Evolutionary conservation across 2,329 filamentous ascomycete species (phyloP), one percentile per base, ranked within the genome.

Genomic region (Trichoderma pleuroti): DNA sequence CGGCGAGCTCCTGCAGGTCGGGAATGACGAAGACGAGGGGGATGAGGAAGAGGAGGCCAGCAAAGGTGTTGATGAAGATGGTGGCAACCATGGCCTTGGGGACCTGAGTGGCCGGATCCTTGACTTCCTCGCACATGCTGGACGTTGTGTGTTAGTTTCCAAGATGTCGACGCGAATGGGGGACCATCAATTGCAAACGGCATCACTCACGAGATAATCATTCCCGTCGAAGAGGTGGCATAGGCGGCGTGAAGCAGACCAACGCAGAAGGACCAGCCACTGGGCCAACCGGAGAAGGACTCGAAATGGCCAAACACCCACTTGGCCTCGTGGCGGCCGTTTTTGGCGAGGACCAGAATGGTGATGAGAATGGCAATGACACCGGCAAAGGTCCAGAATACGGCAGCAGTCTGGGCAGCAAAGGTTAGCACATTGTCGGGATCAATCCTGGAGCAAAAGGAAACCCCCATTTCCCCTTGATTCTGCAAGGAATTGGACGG

Each of bases 91-190:
- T 91, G 75, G 91, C 91, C 79, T 90, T 91, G 74, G 91, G 90
- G 9, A 92, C 90, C 78, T 92, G 91, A 3, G 84, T 87, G 0
- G 88, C 84, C 6, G 91, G 91, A 61, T 88, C 82, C 76, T 86
- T 84, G 14, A 92, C 90, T 78, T 93, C 91, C 80, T 93, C 91
- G 75, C 90, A 92, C 91, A 92, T 93, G 73, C 87, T 91, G 24
- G 34, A 18, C 8, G 5, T 18, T 24, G 30, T 14, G 0, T 57
- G 49, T 66, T 42, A 42, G 32, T 30, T 26, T 42, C 16, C 56
- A 21, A 59, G 18, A 30, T 21, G n/a, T 10, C n/a, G 14, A 57
- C n/a, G 11, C 72, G 36, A 73, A 73, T 70, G 4, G 28, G 56
- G 49, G 34, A 9, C 24, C n/a, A 1, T 3, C 28, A 39, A 39